A percentile compares a stretch with the other conserved stretches of the same genome.
Evolutionary conservation across 441 rosid genomes (phyloP).

Genomic region (Mallotus japonicus): DNA sequence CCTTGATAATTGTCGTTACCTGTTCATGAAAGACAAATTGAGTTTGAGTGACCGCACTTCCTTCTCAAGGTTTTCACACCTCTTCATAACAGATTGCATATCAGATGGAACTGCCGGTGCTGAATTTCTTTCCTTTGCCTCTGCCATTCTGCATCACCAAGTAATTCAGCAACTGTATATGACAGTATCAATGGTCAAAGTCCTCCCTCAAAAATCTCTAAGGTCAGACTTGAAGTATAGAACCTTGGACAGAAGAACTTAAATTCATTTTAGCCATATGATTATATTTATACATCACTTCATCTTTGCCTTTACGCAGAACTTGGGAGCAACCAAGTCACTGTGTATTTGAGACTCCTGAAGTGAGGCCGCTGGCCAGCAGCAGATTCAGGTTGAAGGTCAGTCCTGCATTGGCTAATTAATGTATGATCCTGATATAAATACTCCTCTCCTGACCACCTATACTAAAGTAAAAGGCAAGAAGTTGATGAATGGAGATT

Average conservation of each 20-base stretch:
- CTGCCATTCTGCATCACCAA: slow-evolving; percentile 61
- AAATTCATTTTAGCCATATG: background rate
- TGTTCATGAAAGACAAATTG: slow-evolving; percentile 73
- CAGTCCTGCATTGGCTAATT: background rate
- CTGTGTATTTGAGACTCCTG: background rate
- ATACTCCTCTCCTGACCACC: background rate
- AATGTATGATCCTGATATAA: background rate
- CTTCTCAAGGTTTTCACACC: slow-evolving; percentile 72
- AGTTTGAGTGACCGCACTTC: slow-evolving; percentile 78
- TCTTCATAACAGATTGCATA: slow-evolving; percentile 54
- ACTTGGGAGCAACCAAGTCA: background rate
- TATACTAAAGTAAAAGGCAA: background rate
- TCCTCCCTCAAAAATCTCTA: no score
- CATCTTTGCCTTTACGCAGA: background rate
- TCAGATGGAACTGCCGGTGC: slow-evolving; percentile 54
- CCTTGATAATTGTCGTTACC: slow-evolving; percentile 26
- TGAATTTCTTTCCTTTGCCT: slow-evolving; percentile 64
- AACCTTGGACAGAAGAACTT: background rate
- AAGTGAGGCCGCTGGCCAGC: background rate
- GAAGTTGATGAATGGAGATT: background rate
- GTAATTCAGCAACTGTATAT: background rate
- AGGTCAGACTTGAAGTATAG: no score
- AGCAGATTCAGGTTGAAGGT: background rate
- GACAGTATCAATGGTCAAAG: no score
- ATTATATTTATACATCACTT: background rate